Evolutionary conservation across 768 basidiomycete genomes (phyloP).

Genomic region (Russula olivacea): DNA sequence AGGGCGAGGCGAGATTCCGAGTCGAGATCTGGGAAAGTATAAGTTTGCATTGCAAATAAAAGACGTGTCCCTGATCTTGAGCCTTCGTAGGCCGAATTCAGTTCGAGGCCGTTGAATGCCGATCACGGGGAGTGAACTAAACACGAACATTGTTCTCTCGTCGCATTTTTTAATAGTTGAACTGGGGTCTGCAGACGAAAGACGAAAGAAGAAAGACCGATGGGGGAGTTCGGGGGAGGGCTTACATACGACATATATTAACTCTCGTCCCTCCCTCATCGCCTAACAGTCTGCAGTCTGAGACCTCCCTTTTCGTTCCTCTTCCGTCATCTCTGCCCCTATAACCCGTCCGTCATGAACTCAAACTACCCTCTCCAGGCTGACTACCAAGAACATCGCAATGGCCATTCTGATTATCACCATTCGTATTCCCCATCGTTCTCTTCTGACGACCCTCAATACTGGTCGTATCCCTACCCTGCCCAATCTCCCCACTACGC

Average conservation of each 20-base stretch:
- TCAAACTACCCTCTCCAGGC: conserved; percentile 9
- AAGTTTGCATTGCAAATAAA: neutral
- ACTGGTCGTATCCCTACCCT: conserved; percentile 17
- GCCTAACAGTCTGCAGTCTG: neutral
- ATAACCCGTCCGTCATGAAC: conserved; percentile 2
- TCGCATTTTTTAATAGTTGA: too few relatives aligned
- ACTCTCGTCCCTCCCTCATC: neutral
- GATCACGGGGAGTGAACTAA: neutral
- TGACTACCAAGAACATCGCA: conserved; percentile 13
- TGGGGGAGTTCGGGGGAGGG: neutral
- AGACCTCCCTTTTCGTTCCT: neutral
- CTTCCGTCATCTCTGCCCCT: conserved; percentile 1
- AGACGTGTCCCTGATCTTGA: neutral
- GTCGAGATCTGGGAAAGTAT: neutral
- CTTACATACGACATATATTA: neutral
- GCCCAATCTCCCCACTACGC: neutral
- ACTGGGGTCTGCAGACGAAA: neutral
- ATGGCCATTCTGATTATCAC: conserved; percentile 13
- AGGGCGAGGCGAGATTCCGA: neutral
- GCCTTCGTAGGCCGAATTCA: neutral
- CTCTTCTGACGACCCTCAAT: conserved; percentile 17
- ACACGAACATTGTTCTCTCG: neutral
- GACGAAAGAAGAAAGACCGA: neutral
- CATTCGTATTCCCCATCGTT: conserved; percentile 2
- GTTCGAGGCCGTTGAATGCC: neutral